Percentiles rank a stretch among this genome's conserved stretches.
These are phyloP conservation scores for Hortaea werneckii DNA, from an alignment of 2,329 filamentous ascomycete genomes.

Conservation along the genomic window DNA sequence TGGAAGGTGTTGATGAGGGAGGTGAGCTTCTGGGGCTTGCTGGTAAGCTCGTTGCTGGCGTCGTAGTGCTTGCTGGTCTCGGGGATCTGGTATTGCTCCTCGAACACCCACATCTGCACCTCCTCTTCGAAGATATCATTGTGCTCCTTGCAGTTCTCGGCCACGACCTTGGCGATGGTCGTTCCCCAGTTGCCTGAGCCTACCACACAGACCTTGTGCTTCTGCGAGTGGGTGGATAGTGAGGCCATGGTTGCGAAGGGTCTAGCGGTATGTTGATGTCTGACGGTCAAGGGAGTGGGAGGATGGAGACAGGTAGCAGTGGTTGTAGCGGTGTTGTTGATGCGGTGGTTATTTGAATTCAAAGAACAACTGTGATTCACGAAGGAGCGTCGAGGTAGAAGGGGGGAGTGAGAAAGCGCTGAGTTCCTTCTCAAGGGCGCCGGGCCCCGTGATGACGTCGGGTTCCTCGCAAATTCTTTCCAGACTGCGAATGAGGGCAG, in stretches of 20 bases:
- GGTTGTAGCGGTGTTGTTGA: no score
- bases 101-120: conserved; percentile 98
- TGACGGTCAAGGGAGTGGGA: not conserved
- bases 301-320: no score
- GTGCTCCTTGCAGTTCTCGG: conserved; percentile 76
- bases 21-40: conserved; percentile 75
- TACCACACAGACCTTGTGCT: conserved; percentile 87
- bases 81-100: conserved; percentile 73
- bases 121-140: conserved; percentile 73
- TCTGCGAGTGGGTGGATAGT: conserved; percentile 48
- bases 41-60: conserved; percentile 44
- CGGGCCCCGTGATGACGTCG: no score
- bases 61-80: conserved; percentile 66
- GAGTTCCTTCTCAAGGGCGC: no score
- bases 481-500: no score
- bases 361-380: no score
- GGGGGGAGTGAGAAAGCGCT: no score
- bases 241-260: conserved; percentile 32
- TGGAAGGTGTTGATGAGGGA: conserved; percentile 81
- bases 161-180: conserved; percentile 92
- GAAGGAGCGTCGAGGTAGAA: no score
- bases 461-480: no score
- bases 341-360: no score
- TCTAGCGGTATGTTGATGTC: not conserved
- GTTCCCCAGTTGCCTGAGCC: conserved; percentile 98